Percentiles rank a stretch among this genome's conserved stretches.
phyloP scores from a whole-genome alignment of 495 filamentous ascomycete genomes.

The Penicillium angulare region DNA sequence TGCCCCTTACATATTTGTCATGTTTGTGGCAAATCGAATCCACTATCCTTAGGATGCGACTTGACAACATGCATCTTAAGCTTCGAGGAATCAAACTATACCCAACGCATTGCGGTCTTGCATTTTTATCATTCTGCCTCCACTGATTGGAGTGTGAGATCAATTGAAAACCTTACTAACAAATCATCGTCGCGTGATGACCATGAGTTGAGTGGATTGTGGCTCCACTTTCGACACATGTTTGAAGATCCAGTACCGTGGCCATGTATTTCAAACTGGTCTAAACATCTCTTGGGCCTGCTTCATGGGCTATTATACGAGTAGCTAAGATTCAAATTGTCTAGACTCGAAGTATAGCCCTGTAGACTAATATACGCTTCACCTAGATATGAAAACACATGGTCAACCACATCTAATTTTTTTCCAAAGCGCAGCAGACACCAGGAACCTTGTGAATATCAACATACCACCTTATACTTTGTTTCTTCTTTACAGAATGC shows the following conservation, averaged over 20 bases:
- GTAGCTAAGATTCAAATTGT: conserved; percentile 8
- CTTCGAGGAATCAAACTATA: too few relatives aligned
- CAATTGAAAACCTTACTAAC: not conserved
- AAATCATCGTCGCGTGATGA: not conserved
- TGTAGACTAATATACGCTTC: not conserved
- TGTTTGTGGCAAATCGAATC: too few relatives aligned
- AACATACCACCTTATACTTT: not conserved
- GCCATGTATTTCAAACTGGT: conserved; percentile 11
- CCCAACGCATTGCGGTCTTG: too few relatives aligned
- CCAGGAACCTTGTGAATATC: not conserved
- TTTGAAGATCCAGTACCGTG: conserved; percentile 2
- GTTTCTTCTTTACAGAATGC: conserved; percentile 7
- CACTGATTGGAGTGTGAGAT: too few relatives aligned
- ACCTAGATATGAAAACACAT: not conserved
- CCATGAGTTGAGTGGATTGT: not conserved
- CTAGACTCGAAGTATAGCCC: not conserved
- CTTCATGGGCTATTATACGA: conserved; percentile 9
- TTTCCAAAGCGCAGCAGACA: too few relatives aligned
- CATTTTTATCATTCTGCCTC: too few relatives aligned
- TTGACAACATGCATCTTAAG: too few relatives aligned
- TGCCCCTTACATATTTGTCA: too few relatives aligned
- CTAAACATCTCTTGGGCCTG: conserved; percentile 1
- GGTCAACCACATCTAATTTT: not conserved
- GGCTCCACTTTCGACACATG: not conserved
- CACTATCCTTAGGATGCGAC: too few relatives aligned